Conservation (phyloP, 495 filamentous ascomycete species). For the Cairneyella variabilis region DNA sequence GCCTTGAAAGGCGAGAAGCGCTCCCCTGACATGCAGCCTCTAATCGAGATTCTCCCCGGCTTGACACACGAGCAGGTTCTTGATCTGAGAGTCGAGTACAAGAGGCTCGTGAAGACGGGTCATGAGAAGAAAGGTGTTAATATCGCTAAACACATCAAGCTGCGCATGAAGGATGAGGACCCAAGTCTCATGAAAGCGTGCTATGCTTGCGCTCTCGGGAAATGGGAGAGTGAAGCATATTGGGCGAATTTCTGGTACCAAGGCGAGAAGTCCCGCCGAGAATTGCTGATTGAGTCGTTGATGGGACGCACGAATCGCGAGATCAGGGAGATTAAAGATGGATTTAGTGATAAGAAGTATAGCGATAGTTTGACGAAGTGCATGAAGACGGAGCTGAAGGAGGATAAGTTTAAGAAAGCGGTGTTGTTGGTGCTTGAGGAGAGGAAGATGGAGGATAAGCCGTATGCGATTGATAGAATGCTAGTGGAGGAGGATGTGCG, state of each 20-base stretch:
- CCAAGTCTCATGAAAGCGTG: constrained; percentile 75
- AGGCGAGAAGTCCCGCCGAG: constrained; percentile 73
- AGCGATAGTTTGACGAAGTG: constrained; percentile 74
- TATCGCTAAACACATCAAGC: constrained; percentile 92
- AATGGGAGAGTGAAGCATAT: constrained; percentile 92
- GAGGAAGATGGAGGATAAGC: constrained; percentile 70
- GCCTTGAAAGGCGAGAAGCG: constrained; percentile 67
- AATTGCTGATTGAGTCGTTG: constrained; percentile 86
- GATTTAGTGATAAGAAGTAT: constrained; percentile 90
- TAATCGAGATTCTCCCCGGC: constrained; percentile 80
- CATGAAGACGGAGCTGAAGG: constrained; percentile 87
- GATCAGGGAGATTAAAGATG: constrained; percentile 86
- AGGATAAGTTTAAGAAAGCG: constrained; percentile 90
- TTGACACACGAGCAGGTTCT: constrained; percentile 83
- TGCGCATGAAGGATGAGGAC: constrained; percentile 63
- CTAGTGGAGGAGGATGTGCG: constrained; percentile 68
- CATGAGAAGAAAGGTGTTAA: constrained; percentile 79
- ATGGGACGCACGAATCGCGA: constrained; percentile 87
- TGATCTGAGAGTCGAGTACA: constrained; percentile 82
- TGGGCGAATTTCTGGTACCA: constrained; percentile 99
- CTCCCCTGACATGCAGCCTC: constrained; percentile 59
- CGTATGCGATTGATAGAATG: constrained; percentile 28
- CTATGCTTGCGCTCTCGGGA: constrained; percentile 85
- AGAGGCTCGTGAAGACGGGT: constrained; percentile 72
- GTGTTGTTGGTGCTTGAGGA: constrained; percentile 83